Base-by-base conservation (phyloP, 176 grass and related monocot genomes). In the Phoenix dactylifera region DNA sequence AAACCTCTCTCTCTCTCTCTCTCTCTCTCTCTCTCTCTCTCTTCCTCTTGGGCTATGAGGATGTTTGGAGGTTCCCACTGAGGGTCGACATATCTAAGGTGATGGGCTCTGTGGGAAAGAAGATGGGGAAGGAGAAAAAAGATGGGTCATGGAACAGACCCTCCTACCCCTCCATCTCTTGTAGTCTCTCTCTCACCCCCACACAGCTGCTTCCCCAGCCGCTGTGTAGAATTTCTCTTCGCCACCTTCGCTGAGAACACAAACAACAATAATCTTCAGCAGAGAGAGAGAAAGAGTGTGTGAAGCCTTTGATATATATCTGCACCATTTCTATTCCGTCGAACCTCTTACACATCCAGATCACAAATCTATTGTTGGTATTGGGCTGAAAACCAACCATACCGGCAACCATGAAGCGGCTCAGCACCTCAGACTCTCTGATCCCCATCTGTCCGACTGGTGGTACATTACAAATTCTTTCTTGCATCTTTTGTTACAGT, bases 81-180 rank as follows among this genome's bases (percentile, higher is more conserved):
- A 12, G 35, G 7, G 35, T n/a, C n/a, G n/a, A 39, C 1, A 12
- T 39, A 12, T 39, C 35, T 10, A 44, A 71, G 63, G 39, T 54
- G 48, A 55, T 72, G 77, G 71, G 79, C 67, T 82, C 75, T 53
- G 84, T 82, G 66, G 59, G 26, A 18, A 62, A 50, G 48, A 64
- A 79, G 61, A 71, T 22, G 67, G 70, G 49, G 71, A 59, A 65
- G 50, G 54, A 71, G 55, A 67, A 59, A 48, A 19, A 54, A 56
- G 60, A 66, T 51, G 50, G 28, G 24, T 78, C 48, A 23, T 48
- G 18, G 55, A 75, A 74, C 59, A 65, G 24, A 26, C 58, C 57
- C 26, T n/a, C 26, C 59, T 22, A 64, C 59, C 51, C 29, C 55
- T 51, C 48, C 54, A 55, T 51, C 22, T 63, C 59, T 51, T 29